phyloP scores from a whole-genome alignment of 139 green algal species.

The Volvox africanus region DNA sequence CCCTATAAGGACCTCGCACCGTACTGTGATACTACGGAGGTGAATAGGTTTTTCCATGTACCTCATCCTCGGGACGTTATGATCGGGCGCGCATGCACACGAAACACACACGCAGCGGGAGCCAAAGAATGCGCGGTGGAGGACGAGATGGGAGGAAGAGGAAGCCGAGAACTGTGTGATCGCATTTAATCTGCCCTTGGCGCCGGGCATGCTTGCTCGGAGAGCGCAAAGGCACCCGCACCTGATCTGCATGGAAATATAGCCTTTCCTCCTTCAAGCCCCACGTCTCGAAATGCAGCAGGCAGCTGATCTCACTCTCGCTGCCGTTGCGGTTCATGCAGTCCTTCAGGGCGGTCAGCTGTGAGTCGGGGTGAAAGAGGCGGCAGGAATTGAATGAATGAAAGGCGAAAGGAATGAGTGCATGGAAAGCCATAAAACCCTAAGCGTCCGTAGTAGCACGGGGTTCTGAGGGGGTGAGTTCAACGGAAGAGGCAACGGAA shows the following conservation, averaged over 20 bases:
- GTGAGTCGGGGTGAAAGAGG: background rate
- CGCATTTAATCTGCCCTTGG: too few species aligned
- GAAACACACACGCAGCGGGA: background rate
- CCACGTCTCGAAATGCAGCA: conserved; percentile 64
- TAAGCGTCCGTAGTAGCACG: too few species aligned
- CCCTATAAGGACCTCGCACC: too few species aligned
- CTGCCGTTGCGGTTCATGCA: conserved; percentile 11
- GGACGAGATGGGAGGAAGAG: too few species aligned
- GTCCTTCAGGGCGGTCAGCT: background rate
- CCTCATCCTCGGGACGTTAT: background rate
- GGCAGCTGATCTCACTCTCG: conserved; percentile 37
- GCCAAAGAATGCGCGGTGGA: too few species aligned
- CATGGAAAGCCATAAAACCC: background rate
- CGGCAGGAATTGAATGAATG: background rate
- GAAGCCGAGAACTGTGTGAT: too few species aligned
- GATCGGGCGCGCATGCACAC: background rate
- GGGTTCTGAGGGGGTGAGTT: too few species aligned
- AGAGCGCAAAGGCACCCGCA: background rate
- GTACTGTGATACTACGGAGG: too few species aligned
- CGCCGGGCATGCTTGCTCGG: too few species aligned
- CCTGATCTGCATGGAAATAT: conserved; percentile 70
- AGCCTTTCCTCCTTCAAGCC: conserved; percentile 54
- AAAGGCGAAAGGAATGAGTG: background rate
- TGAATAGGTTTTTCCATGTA: background rate
- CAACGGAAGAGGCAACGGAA: too few species aligned